These are phyloP conservation scores for Pseudocercospora macadamiae DNA, from an alignment of 2,329 filamentous ascomycete species.

Conservation along the genomic window DNA sequence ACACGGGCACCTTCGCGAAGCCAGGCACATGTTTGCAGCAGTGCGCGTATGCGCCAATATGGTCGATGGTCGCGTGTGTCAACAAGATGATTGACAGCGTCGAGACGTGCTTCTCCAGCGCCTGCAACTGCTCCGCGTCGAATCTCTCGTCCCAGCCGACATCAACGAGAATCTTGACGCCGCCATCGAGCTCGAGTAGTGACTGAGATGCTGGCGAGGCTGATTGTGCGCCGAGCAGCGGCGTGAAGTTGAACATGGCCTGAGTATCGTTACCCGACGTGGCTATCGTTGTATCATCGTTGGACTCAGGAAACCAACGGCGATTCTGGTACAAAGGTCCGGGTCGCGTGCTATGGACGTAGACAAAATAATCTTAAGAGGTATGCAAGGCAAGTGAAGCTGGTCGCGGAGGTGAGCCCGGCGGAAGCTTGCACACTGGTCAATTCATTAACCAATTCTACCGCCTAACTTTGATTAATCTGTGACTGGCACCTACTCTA, in stretches of 20 bases:
- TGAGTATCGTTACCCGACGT: neutral
- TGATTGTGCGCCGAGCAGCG: slow-evolving; percentile 87
- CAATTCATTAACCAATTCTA: no score
- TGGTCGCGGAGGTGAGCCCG: no score
- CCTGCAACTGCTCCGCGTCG: slow-evolving; percentile 76
- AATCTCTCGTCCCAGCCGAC: slow-evolving; percentile 96
- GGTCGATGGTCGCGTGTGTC: slow-evolving; percentile 88
- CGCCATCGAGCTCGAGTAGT: slow-evolving; percentile 93
- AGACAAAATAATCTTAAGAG: no score
- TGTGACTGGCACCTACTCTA: no score
- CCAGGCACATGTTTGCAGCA: slow-evolving; percentile 95
- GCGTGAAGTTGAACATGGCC: slow-evolving; percentile 94
- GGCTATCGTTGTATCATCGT: no score
- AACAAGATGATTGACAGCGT: slow-evolving; percentile 91
- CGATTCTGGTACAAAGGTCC: no score
- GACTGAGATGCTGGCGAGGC: slow-evolving; percentile 87
- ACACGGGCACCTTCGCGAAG: slow-evolving; percentile 90
- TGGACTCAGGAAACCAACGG: no score
- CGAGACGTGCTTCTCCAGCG: slow-evolving; percentile 89
- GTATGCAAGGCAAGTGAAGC: no score
- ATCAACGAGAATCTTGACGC: slow-evolving; percentile 91
- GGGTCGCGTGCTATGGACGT: no score
- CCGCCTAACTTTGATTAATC: no score
- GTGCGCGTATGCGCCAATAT: slow-evolving; percentile 91
- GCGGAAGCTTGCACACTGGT: no score